Evolutionary conservation across 192 early-diverging fungal genomes (phyloP), one percentile per base, ranked within the genome.

Genomic region (Rhizoclosmatium globosum): DNA sequence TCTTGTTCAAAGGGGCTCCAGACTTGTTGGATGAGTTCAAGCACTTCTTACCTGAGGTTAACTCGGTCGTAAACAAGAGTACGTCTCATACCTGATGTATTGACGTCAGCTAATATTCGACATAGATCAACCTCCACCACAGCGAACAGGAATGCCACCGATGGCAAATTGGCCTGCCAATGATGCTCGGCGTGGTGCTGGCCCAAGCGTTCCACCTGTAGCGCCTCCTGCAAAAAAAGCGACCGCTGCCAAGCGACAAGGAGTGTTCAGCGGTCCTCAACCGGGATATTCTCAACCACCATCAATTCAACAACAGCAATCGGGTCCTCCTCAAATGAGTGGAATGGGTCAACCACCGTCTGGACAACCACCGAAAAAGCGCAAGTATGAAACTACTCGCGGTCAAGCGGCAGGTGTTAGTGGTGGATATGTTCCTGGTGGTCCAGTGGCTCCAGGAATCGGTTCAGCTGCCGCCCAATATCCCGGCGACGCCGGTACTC

Each of bases 21-120:
- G 97, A 99, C 81, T 85, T 99, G 43, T 79, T 99, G 59, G 94
- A 96, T 47, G 98, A 99, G 84, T 99, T 99, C 81, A 98, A 97
- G 84, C 96, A 97, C 79, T 99, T 99, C 82, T 82, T 99, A 64
- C 98, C 98, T 2, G 97, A 99, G 77, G 94, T 90, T 11, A 87
- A 84, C 68, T 91, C 92, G 65, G 46, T 47, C 15, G 39, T 39
- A 1, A 45, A 45, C 84, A 90, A 11, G 38, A 45, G 21, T 17
- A 41, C 62, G 62, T n/a, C 15, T 19, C 17, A 31, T 13, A 13
- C 23, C 62, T 31, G 11, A 64, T n/a, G 62, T 64, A 9, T 64
- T 13, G 1, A 9, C 11, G 9, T 64, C n/a, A 15, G 53, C 53
- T 56, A 56, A 56, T n/a, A 56, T 9, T 56, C 9, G 31, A 56